Evolutionary conservation across 2,329 filamentous ascomycete genomes (phyloP).

Genomic region (Cladobotryum protrusum): DNA sequence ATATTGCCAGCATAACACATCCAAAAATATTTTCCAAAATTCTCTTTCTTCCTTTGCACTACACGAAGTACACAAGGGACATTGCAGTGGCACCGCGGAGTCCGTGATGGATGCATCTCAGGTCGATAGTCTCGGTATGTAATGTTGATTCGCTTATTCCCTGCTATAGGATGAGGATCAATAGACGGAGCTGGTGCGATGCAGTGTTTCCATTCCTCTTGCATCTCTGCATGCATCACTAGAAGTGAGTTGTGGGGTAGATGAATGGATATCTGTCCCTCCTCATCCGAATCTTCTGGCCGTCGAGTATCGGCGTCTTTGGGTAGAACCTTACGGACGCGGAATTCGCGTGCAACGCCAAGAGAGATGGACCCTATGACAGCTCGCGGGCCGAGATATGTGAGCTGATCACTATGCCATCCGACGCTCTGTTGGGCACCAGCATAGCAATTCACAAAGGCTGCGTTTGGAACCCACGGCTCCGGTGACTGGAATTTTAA

Average conservation of each 20-base stretch:
- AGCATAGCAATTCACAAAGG: conserved; percentile 91
- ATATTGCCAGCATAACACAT: conserved; percentile 78
- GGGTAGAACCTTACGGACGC: conserved; percentile 70
- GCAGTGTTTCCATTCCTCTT: conserved; percentile 92
- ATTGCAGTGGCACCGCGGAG: conserved; percentile 70
- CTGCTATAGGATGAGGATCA: conserved; percentile 76
- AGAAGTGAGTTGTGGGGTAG: conserved; percentile 91
- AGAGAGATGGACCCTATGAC: conserved; percentile 87
- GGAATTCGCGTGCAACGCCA: conserved; percentile 88
- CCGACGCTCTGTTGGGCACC: conserved; percentile 78
- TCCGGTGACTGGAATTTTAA: conserved; percentile 69
- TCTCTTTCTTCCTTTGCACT: conserved; percentile 72
- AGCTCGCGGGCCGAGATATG: conserved; percentile 82
- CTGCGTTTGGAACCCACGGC: conserved; percentile 78
- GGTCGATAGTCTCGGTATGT: conserved; percentile 85
- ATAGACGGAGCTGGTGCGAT: conserved; percentile 70
- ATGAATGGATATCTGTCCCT: conserved; percentile 87
- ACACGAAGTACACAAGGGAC: conserved; percentile 66
- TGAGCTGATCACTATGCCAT: conserved; percentile 88
- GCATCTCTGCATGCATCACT: conserved; percentile 97
- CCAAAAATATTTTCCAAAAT: conserved; percentile 80
- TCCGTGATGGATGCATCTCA: conserved; percentile 68
- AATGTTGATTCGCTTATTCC: conserved; percentile 80
- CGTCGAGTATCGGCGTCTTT: conserved; percentile 40
- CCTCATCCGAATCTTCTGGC: conserved; percentile 50